phyloP scores from a whole-genome alignment of 345 rosid genomes.

The Eucalyptus marginata region DNA sequence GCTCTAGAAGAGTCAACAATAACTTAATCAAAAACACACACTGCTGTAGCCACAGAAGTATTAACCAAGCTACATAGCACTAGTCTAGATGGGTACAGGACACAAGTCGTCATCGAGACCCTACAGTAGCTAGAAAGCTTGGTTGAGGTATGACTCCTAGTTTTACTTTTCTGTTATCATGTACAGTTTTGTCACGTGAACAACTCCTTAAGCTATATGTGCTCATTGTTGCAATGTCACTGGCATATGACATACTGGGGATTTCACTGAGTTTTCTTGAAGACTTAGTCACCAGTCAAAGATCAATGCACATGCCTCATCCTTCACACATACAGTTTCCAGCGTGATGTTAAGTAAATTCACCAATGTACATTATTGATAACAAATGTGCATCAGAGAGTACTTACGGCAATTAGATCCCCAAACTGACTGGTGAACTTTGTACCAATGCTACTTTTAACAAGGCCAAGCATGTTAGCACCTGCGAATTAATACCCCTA shows the following conservation, averaged over 20 bases:
- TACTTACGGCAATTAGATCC: slow-evolving; percentile 85
- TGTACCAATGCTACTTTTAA: slow-evolving; percentile 91
- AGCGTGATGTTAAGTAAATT: neutral
- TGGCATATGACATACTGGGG: neutral
- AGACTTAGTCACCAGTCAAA: neutral
- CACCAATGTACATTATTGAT: neutral
- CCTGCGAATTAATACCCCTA: slow-evolving; percentile 17
- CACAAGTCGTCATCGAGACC: neutral
- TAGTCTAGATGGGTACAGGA: neutral
- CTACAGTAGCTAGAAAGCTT: neutral
- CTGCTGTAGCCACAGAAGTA: neutral
- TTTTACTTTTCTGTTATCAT: neutral
- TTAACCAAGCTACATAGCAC: neutral
- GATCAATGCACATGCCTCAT: neutral
- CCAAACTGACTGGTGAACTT: slow-evolving; percentile 97
- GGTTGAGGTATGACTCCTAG: neutral
- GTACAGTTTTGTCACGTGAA: neutral
- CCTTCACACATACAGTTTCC: neutral
- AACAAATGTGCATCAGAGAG: neutral
- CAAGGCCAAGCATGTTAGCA: slow-evolving; percentile 56
- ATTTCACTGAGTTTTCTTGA: neutral
- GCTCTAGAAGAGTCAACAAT: neutral
- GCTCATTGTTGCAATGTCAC: neutral
- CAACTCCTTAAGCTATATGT: neutral
- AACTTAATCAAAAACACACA: neutral